phyloP scores from a whole-genome alignment of 2,329 filamentous ascomycete genomes.

The Verticillium longisporum region DNA sequence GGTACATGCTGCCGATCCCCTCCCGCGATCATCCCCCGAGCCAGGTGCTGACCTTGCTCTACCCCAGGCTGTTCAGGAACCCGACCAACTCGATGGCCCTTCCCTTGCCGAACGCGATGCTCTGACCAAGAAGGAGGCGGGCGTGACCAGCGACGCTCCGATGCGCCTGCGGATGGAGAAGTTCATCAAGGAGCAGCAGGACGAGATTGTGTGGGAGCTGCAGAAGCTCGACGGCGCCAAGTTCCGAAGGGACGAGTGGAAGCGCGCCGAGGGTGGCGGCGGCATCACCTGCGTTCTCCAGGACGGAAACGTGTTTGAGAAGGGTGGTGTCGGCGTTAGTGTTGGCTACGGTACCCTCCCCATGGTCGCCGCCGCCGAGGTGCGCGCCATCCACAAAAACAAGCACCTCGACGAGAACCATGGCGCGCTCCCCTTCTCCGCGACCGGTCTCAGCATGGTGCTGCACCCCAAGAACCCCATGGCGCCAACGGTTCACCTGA shows the following conservation, averaged over 20 bases:
- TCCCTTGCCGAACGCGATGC: conserved; percentile 81
- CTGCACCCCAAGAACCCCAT: conserved; percentile 92
- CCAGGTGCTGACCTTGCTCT: conserved; percentile 7
- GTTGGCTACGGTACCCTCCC: conserved; percentile 91
- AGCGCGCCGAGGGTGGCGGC: conserved; percentile 79
- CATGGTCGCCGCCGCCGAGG: conserved; percentile 79
- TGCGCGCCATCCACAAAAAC: conserved; percentile 92
- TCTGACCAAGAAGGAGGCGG: conserved; percentile 69
- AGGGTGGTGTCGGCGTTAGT: conserved; percentile 91
- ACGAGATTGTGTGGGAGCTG: conserved; percentile 76
- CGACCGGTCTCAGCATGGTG: conserved; percentile 86
- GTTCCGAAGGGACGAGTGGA: conserved; percentile 84
- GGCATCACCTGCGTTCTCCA: conserved; percentile 93
- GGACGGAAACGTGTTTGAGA: conserved; percentile 95
- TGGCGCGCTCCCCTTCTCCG: conserved; percentile 89
- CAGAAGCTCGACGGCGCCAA: conserved; percentile 75
- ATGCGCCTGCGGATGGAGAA: conserved; percentile 98
- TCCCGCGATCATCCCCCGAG: conserved; percentile 5
- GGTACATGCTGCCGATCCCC: conserved; percentile 30
- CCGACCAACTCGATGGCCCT: conserved; percentile 49
- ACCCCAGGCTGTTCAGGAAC: conserved; percentile 32
- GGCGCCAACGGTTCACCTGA: conserved; percentile 95
- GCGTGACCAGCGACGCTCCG: conserved; percentile 70
- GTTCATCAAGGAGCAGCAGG: conserved; percentile 89
- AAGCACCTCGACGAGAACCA: conserved; percentile 71